These are phyloP conservation scores for Arthrobotrys conoides DNA, from an alignment of 2,329 filamentous ascomycete species.

Conservation along the genomic window DNA sequence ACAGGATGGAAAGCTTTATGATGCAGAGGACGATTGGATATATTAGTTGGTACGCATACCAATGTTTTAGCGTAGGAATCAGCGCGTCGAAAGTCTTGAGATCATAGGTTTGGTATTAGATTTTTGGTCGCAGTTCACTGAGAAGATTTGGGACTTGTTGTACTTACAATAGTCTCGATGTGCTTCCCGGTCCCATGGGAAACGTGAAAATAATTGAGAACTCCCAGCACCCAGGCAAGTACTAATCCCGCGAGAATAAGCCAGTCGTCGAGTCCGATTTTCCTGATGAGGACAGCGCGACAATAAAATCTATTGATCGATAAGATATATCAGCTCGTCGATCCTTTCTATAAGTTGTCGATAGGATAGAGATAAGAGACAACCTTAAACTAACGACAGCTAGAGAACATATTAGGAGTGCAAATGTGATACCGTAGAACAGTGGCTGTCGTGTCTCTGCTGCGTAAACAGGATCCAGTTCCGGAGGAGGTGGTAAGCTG, in stretches of 20 bases:
- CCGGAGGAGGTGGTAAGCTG: neutral
- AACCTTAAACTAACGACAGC: slow-evolving; percentile 40
- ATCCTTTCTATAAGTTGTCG: neutral
- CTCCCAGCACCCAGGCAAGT: slow-evolving; percentile 60
- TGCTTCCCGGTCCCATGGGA: slow-evolving; percentile 56
- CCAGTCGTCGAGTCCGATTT: slow-evolving; percentile 66
- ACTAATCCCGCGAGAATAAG: slow-evolving; percentile 65
- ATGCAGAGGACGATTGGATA: slow-evolving; percentile 66
- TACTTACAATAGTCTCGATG: slow-evolving; percentile 66
- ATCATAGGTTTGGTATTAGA: slow-evolving; percentile 5
- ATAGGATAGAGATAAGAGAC: slow-evolving; percentile 11
- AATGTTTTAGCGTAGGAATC: slow-evolving; percentile 65
- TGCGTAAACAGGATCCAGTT: slow-evolving; percentile 31
- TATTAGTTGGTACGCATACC: slow-evolving; percentile 67
- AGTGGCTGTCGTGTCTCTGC: slow-evolving; percentile 48
- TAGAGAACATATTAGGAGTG: slow-evolving; percentile 36
- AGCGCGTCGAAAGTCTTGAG: slow-evolving; percentile 47
- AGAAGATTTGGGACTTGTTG: neutral
- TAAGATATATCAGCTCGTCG: slow-evolving; percentile 24
- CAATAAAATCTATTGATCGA: slow-evolving; percentile 62
- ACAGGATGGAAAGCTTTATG: slow-evolving; percentile 68
- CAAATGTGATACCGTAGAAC: slow-evolving; percentile 51
- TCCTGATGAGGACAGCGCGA: slow-evolving; percentile 60
- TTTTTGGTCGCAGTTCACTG: neutral
- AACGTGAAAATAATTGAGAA: slow-evolving; percentile 62